Conservation (phyloP, 192 early-diverging fungal genomes). For the Coemansia sp. region DNA sequence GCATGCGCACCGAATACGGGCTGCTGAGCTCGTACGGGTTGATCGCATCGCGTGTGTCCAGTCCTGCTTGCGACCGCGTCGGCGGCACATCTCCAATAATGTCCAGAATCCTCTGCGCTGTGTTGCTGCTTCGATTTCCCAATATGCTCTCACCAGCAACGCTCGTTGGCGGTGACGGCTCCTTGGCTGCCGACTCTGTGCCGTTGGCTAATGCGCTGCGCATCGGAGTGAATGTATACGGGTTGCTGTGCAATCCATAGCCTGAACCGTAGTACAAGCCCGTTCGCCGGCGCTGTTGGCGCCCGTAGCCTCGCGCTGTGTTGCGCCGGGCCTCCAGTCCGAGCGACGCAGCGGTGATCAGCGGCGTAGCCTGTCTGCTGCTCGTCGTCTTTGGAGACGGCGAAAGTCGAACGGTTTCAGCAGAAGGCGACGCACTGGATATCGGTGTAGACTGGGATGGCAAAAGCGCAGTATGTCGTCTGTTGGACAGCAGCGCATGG, state of each 20-base stretch:
- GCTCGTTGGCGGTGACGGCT: not conserved
- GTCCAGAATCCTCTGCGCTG: slow-evolving; percentile 44
- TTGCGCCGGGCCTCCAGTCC: slow-evolving; percentile 36
- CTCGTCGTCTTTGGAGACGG: not conserved
- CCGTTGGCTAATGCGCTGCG: slow-evolving; percentile 6
- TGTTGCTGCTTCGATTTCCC: slow-evolving; percentile 29
- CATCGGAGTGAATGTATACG: slow-evolving; percentile 24
- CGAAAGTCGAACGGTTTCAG: slow-evolving; percentile 4
- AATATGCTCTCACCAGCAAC: not conserved
- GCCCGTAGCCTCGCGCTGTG: slow-evolving; percentile 11
- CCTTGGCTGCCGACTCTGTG: not conserved
- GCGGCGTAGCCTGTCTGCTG: slow-evolving; percentile 16
- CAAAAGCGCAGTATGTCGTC: slow-evolving; percentile 11
- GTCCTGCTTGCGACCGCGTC: slow-evolving; percentile 19
- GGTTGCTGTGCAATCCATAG: slow-evolving; percentile 36
- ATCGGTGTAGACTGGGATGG: slow-evolving; percentile 5
- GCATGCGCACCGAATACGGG: slow-evolving; percentile 38
- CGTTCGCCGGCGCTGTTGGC: slow-evolving; percentile 10
- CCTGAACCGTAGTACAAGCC: slow-evolving; percentile 44
- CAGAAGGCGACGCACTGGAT: not conserved
- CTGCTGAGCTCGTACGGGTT: slow-evolving; percentile 48
- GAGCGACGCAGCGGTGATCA: slow-evolving; percentile 31
- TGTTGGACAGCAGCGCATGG: slow-evolving; percentile 11
- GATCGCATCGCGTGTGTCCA: slow-evolving; percentile 15
- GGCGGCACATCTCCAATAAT: slow-evolving; percentile 49